Conservation (phyloP, 495 filamentous ascomycete genomes). For the Zalerion maritima region DNA sequence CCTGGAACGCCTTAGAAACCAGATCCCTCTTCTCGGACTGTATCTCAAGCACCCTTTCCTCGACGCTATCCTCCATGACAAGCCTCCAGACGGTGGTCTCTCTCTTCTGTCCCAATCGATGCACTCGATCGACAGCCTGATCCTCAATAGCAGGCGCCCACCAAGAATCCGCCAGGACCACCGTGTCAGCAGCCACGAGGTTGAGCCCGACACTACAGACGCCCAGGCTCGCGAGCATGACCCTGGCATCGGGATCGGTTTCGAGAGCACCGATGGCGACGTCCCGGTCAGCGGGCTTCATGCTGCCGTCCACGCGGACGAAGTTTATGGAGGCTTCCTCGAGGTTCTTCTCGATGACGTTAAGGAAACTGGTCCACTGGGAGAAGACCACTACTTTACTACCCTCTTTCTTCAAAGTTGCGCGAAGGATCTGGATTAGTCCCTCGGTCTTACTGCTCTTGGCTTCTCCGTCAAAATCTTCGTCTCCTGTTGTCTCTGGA, state of each 20-base stretch:
- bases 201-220: constrained; percentile 86
- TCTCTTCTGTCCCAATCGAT: constrained; percentile 70
- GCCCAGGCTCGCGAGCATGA: constrained; percentile 70
- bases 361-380: constrained; percentile 85
- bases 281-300: constrained; percentile 54
- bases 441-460: constrained; percentile 77
- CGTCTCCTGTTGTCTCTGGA: constrained; percentile 32
- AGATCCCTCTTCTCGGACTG: constrained; percentile 71
- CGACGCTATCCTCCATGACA: constrained; percentile 72
- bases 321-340: constrained; percentile 44
- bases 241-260: constrained; percentile 49
- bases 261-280: constrained; percentile 51
- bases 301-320: constrained; percentile 71
- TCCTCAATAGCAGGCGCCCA: constrained; percentile 93
- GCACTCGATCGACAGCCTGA: constrained; percentile 83
- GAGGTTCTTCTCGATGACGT: constrained; percentile 62
- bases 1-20: constrained; percentile 62
- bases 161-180: constrained; percentile 75
- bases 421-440: constrained; percentile 62
- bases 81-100: constrained; percentile 68
- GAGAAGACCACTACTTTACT: constrained; percentile 85
- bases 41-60: constrained; percentile 70
- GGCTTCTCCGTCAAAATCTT: constrained; percentile 42
- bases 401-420: constrained; percentile 46
- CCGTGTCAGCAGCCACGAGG: constrained; percentile 75